Evolutionary conservation across 2,329 filamentous ascomycete genomes (phyloP), one percentile per base, ranked within the genome.

Genomic region (Zasmidium cellare): DNA sequence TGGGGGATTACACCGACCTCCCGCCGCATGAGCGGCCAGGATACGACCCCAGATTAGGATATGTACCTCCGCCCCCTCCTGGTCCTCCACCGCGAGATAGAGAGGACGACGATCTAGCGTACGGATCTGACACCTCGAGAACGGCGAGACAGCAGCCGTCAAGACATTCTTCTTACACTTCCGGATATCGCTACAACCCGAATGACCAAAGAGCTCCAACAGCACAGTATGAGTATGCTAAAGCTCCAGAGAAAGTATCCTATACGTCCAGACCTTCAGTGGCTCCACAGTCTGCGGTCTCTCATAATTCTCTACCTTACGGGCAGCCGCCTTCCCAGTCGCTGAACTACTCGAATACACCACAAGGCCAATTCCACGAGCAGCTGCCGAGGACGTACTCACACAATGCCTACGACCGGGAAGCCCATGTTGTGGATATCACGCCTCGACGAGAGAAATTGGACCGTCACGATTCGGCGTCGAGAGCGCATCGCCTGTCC

Each of bases 1-100:
- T 78, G 75, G 76, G 76, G 51, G 75, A 72, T 54, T 79, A 76
- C 59, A 67, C 69, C 22, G 77, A 79, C 59, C 70, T 77, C 9
- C 77, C 77, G 24, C 77, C 76, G 12, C 66, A 77, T 52, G 72
- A 80, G 60, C 69, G 77, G 3, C 75, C 77, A 2, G 74, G 71
- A 35, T 78, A 70, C 53, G 54, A 55, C 60, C 58, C 53, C 56
- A 60, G 55, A 24, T 59, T 51, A 31, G 61, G 55, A 46, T 65
- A 59, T 53, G 62, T 57, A 45, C 47, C 61, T 57, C 62, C 31
- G 38, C 48, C 46, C 41, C 52, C 46, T 49, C 55, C 59, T 12
- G 25, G 25, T 25, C 51, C 46, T 19, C 41, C 41, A 47, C 38
- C 46, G 9, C 51, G 50, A 35, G 41, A 45, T 19, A 47, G 59